Conservation (phyloP, 768 basidiomycete genomes). For the Panaeolus cyanescens region DNA sequence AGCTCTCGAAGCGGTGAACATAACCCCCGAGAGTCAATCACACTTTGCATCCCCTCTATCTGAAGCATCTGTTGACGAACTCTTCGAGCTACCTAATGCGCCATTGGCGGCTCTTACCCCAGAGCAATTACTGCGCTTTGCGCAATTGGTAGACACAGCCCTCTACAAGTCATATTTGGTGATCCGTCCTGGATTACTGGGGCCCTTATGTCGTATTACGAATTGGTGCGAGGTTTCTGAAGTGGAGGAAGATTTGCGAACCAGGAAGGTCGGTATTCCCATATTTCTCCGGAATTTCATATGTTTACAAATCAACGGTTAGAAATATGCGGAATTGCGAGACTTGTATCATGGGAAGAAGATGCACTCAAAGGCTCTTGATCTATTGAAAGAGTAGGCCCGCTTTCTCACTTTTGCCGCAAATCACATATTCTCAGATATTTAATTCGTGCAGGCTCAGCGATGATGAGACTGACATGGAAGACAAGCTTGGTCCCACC, state of each 20-base stretch:
- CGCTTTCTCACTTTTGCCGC: background rate
- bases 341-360: constrained; percentile 93
- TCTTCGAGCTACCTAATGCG: constrained; percentile 77
- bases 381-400: constrained; percentile 80
- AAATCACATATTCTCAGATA: background rate
- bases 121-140: constrained; percentile 83
- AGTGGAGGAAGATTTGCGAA: constrained; percentile 77
- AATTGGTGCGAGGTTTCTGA: constrained; percentile 96
- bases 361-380: constrained; percentile 90
- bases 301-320: background rate
- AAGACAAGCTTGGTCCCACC: constrained; percentile 82
- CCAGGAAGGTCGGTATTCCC: constrained; percentile 61
- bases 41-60: constrained; percentile 72
- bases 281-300: background rate
- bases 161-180: constrained; percentile 91
- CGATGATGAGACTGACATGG: constrained; percentile 71
- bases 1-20: constrained; percentile 69
- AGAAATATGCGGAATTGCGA: constrained; percentile 93
- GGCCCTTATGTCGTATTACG: constrained; percentile 83
- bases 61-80: constrained; percentile 68
- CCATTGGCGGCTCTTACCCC: constrained; percentile 74
- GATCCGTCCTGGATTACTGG: constrained; percentile 77
- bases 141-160: constrained; percentile 94
- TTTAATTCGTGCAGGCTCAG: constrained; percentile 57
- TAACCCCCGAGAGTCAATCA: constrained; percentile 67